Conservation (phyloP, 306 rosid genomes). For the Prosopis cineraria region DNA sequence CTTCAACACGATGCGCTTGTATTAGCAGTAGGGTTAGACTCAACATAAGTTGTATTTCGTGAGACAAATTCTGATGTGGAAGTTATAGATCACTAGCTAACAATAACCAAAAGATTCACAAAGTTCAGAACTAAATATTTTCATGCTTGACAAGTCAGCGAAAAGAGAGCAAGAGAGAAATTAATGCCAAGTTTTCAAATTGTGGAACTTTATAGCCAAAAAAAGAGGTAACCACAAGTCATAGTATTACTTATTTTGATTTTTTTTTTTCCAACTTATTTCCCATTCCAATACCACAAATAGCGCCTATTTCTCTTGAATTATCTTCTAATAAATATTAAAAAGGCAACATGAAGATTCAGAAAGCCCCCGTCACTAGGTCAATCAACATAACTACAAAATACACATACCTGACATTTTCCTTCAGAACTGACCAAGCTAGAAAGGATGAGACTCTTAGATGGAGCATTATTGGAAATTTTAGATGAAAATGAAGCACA, state of each 20-base stretch:
- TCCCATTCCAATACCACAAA: not conserved
- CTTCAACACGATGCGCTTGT: not conserved
- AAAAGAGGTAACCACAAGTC: not conserved
- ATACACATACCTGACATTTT: constrained; percentile 55
- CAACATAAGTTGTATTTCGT: not conserved
- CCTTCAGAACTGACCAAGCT: constrained; percentile 41
- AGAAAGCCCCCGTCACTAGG: not conserved
- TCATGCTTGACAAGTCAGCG: not conserved
- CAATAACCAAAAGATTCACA: not conserved
- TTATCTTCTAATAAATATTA: not conserved
- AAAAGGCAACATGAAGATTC: not conserved
- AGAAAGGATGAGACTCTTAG: constrained; percentile 40
- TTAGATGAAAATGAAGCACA: constrained; percentile 36
- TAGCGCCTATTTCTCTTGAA: not conserved
- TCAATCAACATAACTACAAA: constrained; percentile 19
- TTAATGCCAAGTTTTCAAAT: not conserved
- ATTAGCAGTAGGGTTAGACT: not conserved
- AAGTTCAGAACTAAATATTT: not conserved
- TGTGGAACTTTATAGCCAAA: not conserved
- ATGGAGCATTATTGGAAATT: constrained; percentile 40
- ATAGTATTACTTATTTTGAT: not conserved
- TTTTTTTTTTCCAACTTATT: not conserved
- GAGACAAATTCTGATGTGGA: not conserved
- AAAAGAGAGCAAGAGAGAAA: not conserved
- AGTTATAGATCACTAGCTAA: not conserved